These are phyloP conservation scores for Vaucheria bursata DNA, from an alignment of 352 stramenopile genomes.

Conservation along the genomic window DNA sequence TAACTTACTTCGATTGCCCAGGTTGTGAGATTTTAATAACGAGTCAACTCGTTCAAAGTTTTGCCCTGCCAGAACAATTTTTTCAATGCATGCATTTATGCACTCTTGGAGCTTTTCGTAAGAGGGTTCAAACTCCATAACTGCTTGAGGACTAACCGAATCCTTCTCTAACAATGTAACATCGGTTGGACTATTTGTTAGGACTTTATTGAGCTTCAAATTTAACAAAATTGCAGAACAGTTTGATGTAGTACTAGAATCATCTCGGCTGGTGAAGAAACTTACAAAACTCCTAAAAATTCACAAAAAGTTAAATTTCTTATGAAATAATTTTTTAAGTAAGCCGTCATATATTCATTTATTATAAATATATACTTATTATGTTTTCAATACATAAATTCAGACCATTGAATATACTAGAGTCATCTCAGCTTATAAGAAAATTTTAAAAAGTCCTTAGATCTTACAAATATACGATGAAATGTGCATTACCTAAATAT, in stretches of 20 bases:
- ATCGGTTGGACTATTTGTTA: too few species aligned
- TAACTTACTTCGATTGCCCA: constrained; percentile 22
- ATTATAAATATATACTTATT: too few species aligned
- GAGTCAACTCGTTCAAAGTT: constrained; percentile 75
- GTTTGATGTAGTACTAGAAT: not conserved
- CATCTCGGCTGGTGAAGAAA: not conserved
- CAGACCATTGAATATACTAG: too few species aligned
- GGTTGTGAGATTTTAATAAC: constrained; percentile 28
- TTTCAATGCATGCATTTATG: constrained; percentile 43
- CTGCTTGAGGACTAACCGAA: not conserved
- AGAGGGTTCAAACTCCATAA: constrained; percentile 48
- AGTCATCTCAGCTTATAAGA: too few species aligned
- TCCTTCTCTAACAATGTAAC: not conserved
- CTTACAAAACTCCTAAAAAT: constrained; percentile 47
- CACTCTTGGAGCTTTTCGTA: constrained; percentile 42
- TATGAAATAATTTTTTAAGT: not conserved
- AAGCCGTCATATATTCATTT: too few species aligned
- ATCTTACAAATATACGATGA: too few species aligned
- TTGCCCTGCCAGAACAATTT: constrained; percentile 56
- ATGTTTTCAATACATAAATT: too few species aligned
- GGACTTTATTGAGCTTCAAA: not conserved
- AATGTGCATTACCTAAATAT: too few species aligned
- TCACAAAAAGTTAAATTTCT: constrained; percentile 11
- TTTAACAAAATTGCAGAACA: not conserved
- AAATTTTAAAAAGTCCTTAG: too few species aligned